Evolutionary conservation across 2,329 filamentous ascomycete genomes (phyloP), one percentile per base, ranked within the genome.

Genomic region (Paraphoma sp.): DNA sequence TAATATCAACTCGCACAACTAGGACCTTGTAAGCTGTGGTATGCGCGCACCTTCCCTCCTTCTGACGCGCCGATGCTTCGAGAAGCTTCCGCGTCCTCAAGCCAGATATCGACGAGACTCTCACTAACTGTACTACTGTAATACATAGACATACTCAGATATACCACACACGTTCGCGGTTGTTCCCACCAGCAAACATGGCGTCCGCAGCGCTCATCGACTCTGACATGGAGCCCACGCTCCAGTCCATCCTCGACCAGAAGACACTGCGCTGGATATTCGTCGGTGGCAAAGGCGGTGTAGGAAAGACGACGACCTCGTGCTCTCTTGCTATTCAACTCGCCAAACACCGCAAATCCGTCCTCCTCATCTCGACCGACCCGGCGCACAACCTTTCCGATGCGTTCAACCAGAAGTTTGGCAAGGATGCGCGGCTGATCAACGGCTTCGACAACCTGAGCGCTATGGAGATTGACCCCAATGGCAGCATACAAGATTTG

Each of bases 401-500:
- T 81, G 95, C 95, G 59, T 99, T 99, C 80, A 92, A 92, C 67
- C 94, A 99, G 80, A 99, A 99, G 82, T 99, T 99, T 74, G 95
- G 95, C 82, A 99, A 99, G 84, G 95, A 99, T 79, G 95, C 95
- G 51, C 88, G 93, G 62, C 87, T 97, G 40, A 85, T 99, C 64
- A 89, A 97, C 68, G 95, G 95, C 67, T 97, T 96, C 74, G 87
- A 89, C 33, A 97, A 97, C 78, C 83, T 99, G 66, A 96, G 92
- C 75, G 95, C 95, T 61, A 99, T 99, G 95, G 95, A 99, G 80
- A 98, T 99, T 70, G 95, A 99, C 74, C 95, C 95, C 51, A 98
- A 97, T 75, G 95, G 94, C 46, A 97, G 92, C 74, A 97, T 99
- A 78, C 95, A 97, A 80, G 95, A 99, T 76, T 81, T 99, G 54